Evolutionary conservation across 352 stramenopile genomes (phyloP), one percentile per base, ranked within the genome.

Genomic region (Phytophthora cactorum): DNA sequence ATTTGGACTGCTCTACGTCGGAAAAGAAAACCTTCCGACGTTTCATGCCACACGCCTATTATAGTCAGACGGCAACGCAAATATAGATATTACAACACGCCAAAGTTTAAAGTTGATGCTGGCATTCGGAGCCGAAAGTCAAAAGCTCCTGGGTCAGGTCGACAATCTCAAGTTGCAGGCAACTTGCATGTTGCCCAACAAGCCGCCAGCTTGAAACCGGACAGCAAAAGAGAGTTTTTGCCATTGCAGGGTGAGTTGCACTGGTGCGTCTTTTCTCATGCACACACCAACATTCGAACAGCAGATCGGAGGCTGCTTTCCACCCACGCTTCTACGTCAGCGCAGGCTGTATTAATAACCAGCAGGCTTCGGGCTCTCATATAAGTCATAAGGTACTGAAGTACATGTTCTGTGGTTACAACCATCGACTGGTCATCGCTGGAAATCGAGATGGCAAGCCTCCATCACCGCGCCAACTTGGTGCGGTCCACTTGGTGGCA

Each of bases 251-350:
- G 12, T 45, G 44, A 54, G 51, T 62, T 55, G 61, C 44, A 57
- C 54, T 11, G 11, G 12, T 2, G 11, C 10, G 50, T 25, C 27
- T 49, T 58, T 22, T 66, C 47, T 52, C 63, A 46, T 70, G 55
- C 38, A 66, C 55, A 29, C 8, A 31, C 49, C 39, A 41, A 29
- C 22, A 22, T 70, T 70, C 56, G 63, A 70, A 70, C 63, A 70
- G 56, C 55, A 66, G 63, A 70, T 66, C 47, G 25, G 5, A 22
- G 47, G 29, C 28, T 34, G 7, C 54, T 70, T 54, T 69, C 45
- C 54, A 62, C 17, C 47, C 53, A 1, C 47, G 55, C 55, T 66
- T 70, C 38, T 66, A 66, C 62, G 36, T 52, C 25, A 22, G 22
- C 22, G 31, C 31, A 34, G 22, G 22, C 22, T 22, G 22, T 22